Base-by-base conservation (phyloP, 495 filamentous ascomycete species). In the Penicillium pulvis region DNA sequence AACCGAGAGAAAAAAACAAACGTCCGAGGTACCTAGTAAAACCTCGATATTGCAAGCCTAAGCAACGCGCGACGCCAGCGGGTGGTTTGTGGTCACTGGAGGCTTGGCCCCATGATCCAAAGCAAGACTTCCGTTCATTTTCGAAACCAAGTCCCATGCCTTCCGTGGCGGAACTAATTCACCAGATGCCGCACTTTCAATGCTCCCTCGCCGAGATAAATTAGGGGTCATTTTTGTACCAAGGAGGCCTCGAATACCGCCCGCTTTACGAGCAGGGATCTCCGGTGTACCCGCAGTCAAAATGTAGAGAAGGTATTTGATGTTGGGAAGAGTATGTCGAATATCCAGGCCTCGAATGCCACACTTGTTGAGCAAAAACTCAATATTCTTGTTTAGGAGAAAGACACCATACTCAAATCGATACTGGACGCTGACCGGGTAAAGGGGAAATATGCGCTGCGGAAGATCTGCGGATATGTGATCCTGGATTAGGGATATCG, bases 381-480 rank as follows among this genome's bases (percentile, higher is more conserved):
- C 93, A 46, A 98, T 90, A 64, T 97, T 81, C 66, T 97, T 93
- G 73, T 98, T 97, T 4, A 98, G 78, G 11, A 98, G 73, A 62
- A 98, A 98, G 60, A 97, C 92, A 6, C 80, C 94, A 75, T 98
- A 98, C 60, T 97, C 93, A 67, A 97, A 97, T 10, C 93, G 85
- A 65, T 90, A 96, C 30, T 87, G 82, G 7, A 92, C 85, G 12
- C 84, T 86, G 56, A 90, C 88, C 35, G 88, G 80, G 70, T 90
- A 91, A 0, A 98, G 80, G 2, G 93, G 94, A 68, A 90, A 95
- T 2, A 84, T 87, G 19, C 89, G 82, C 52, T 86, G 83, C 7
- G 84, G 79, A 5, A 92, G 81, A n/a, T 70, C 68, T 6, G 84
- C 76, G 44, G 85, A 88, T 53, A 98, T 87, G 8, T 87, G 87